Percentiles rank a stretch among this genome's conserved stretches.
These are phyloP conservation scores for Pilatotrama ljubarskyi DNA, from an alignment of 768 basidiomycete species.

Conservation along the genomic window DNA sequence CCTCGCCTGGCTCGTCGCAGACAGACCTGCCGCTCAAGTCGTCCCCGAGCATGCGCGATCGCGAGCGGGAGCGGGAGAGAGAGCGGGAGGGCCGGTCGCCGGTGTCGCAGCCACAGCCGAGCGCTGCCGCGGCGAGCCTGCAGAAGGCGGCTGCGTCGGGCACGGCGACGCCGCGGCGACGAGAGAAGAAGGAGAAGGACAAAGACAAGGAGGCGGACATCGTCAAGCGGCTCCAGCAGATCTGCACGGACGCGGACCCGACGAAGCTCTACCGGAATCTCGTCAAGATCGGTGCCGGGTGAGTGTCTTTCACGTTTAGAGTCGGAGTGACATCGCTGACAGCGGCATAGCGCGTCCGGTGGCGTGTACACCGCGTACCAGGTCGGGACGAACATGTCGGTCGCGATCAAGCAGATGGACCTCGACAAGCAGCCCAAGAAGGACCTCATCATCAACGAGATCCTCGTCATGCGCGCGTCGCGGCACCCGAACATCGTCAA, in stretches of 20 bases:
- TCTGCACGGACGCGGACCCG: conserved; percentile 97
- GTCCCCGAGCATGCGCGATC: conserved; percentile 26
- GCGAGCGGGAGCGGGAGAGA: conserved; percentile 6
- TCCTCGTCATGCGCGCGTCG: conserved; percentile 96
- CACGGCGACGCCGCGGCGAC: conserved; percentile 78
- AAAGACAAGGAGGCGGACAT: conserved; percentile 86
- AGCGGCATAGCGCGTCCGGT: conserved; percentile 74
- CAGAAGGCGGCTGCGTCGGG: conserved; percentile 62
- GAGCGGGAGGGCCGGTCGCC: conserved; percentile 18
- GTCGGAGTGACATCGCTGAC: conserved; percentile 8
- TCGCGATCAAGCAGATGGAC: conserved; percentile 99
- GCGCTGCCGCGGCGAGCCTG: conserved; percentile 62
- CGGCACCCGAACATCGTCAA: conserved; percentile 99
- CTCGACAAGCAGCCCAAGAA: conserved; percentile 99
- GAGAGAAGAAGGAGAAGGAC: conserved; percentile 84
- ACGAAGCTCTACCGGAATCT: conserved; percentile 90
- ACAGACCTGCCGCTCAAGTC: conserved; percentile 45
- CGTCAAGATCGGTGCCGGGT: conserved; percentile 99
- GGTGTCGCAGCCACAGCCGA: conserved; percentile 49
- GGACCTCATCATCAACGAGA: conserved; percentile 99
- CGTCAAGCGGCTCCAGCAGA: conserved; percentile 85
- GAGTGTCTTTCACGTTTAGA: conserved; percentile 33
- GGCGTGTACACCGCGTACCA: conserved; percentile 99
- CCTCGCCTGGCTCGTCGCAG: conserved; percentile 49
- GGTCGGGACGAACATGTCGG: conserved; percentile 89